Evolutionary conservation across 192 early-diverging fungal species (phyloP).

Genomic region (Globomyces pollinis-pini): DNA sequence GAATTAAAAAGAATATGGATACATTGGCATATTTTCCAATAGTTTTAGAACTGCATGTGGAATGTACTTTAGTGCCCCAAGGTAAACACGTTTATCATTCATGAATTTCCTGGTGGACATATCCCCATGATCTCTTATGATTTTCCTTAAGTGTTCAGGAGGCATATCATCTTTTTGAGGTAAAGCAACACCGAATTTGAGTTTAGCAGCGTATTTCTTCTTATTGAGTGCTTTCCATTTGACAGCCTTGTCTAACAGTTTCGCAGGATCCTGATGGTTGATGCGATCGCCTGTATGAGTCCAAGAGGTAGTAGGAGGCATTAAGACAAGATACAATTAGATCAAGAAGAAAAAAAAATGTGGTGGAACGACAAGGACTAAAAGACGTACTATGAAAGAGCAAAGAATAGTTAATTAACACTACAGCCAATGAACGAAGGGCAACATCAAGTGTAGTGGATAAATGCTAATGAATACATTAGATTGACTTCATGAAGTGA

Average conservation of each 20-base stretch:
- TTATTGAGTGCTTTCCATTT: slow-evolving; percentile 90
- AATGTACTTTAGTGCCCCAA: slow-evolving; percentile 97
- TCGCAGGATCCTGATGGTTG: slow-evolving; percentile 19
- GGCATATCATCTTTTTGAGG: slow-evolving; percentile 97
- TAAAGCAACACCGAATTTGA: slow-evolving; percentile 89
- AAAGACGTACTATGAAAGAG: too few species aligned
- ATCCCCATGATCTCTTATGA: slow-evolving; percentile 98
- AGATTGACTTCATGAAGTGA: too few species aligned
- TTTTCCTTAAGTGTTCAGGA: slow-evolving; percentile 91
- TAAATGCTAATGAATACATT: too few species aligned
- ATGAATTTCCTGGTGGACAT: slow-evolving; percentile 96
- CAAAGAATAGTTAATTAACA: too few species aligned
- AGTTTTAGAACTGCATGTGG: slow-evolving; percentile 97
- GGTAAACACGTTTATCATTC: slow-evolving; percentile 96
- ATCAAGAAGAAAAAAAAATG: too few species aligned
- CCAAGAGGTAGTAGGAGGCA: too few species aligned
- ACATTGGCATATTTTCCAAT: slow-evolving; percentile 99
- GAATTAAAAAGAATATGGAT: not conserved
- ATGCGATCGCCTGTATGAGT: too few species aligned
- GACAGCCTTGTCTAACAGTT: slow-evolving; percentile 70
- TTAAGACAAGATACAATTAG: too few species aligned
- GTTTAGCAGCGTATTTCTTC: slow-evolving; percentile 88
- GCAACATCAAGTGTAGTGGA: too few species aligned
- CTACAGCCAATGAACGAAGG: too few species aligned
- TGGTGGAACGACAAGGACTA: too few species aligned